These are phyloP conservation scores for Xylaria intraflava DNA, from an alignment of 495 filamentous ascomycete species.

Conservation along the genomic window DNA sequence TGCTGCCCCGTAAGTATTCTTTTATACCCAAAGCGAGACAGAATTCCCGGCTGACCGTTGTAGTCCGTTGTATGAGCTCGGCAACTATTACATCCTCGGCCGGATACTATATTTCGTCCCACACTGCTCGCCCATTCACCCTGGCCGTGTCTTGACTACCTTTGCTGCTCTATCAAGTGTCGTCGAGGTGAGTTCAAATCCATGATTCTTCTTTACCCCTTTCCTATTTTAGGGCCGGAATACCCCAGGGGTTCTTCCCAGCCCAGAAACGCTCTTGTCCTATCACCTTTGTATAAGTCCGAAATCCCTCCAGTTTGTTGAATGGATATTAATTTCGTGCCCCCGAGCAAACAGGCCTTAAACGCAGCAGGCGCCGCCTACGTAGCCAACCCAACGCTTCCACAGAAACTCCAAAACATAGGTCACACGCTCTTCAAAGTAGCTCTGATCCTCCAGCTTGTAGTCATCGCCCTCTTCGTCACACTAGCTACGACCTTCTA, in stretches of 20 bases:
- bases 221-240: neutral
- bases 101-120: slow-evolving; percentile 74
- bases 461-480: slow-evolving; percentile 56
- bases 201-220: neutral
- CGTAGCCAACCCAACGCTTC: slow-evolving; percentile 47
- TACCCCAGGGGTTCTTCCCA: neutral
- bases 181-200: slow-evolving; percentile 42
- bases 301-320: neutral
- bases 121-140: slow-evolving; percentile 70
- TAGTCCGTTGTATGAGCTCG: slow-evolving; percentile 65
- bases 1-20: slow-evolving; percentile 52
- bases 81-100: slow-evolving; percentile 71
- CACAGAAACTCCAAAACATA: slow-evolving; percentile 37
- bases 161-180: slow-evolving; percentile 58
- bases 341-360: slow-evolving; percentile 28
- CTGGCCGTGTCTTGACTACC: slow-evolving; percentile 67
- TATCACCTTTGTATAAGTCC: neutral
- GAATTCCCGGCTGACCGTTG: neutral
- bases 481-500: slow-evolving; percentile 55
- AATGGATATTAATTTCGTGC: neutral
- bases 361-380: slow-evolving; percentile 62
- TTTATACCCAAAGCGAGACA: neutral
- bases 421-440: slow-evolving; percentile 59
- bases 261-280: neutral
- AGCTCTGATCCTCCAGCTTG: slow-evolving; percentile 60